These are phyloP conservation scores for Phragmites australis DNA, from an alignment of 176 grass and related monocot genomes.

Conservation along the genomic window DNA sequence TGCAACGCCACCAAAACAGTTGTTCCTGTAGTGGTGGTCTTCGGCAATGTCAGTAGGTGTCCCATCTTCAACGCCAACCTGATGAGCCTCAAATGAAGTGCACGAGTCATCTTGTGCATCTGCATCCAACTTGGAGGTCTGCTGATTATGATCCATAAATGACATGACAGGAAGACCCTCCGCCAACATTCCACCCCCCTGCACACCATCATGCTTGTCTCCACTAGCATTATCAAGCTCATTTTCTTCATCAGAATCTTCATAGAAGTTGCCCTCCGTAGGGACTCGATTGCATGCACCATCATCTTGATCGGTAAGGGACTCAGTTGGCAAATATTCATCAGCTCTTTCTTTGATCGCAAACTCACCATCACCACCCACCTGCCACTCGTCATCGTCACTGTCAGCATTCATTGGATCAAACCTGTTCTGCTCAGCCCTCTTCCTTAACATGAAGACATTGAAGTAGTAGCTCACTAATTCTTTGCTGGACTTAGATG, in stretches of 20 bases:
- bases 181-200: neutral
- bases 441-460: conserved; percentile 86
- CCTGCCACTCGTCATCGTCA: conserved; percentile 87
- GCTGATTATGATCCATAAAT: conserved; percentile 35
- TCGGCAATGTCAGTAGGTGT: conserved; percentile 31
- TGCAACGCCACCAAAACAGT: conserved; percentile 26
- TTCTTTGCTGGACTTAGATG: conserved; percentile 59
- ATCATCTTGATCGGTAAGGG: conserved; percentile 59
- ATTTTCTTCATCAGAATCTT: conserved; percentile 53
- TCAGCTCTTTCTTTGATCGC: conserved; percentile 39
- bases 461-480: conserved; percentile 91
- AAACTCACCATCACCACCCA: conserved; percentile 52
- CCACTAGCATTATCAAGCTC: conserved; percentile 22
- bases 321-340: conserved; percentile 71
- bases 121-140: conserved; percentile 23
- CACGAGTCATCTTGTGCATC: conserved; percentile 75
- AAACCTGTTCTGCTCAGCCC: conserved; percentile 77
- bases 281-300: conserved; percentile 36
- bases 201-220: neutral
- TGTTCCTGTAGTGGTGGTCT: conserved; percentile 28
- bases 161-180: conserved; percentile 22
- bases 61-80: conserved; percentile 16
- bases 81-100: conserved; percentile 71
- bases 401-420: conserved; percentile 76
- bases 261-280: conserved; percentile 23